Evolutionary conservation across 768 basidiomycete genomes (phyloP).

Genomic region (Heimioporus sp.): DNA sequence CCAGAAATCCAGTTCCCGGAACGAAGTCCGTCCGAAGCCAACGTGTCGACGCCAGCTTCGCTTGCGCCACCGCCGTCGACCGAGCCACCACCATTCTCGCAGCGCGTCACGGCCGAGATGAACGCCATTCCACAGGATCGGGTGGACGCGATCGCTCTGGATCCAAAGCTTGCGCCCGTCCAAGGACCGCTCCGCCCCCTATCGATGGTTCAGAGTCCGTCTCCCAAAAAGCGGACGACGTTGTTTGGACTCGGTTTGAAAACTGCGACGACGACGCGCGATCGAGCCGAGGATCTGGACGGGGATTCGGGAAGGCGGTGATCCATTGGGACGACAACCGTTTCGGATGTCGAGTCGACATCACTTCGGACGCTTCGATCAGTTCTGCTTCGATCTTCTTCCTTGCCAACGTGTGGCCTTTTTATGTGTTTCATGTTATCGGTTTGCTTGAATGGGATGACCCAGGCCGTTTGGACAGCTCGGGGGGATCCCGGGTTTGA

Average conservation of each 20-base stretch:
- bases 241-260: slow-evolving; percentile 23
- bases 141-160: slow-evolving; percentile 23
- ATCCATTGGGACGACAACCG: neutral
- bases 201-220: slow-evolving; percentile 19
- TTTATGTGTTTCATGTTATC: slow-evolving; percentile 16
- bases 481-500: too few species aligned
- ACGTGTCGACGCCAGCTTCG: neutral
- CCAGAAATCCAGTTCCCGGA: neutral
- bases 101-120: slow-evolving; percentile 14
- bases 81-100: slow-evolving; percentile 5
- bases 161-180: slow-evolving; percentile 33
- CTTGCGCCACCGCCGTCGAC: neutral
- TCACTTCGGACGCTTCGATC: neutral
- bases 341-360: neutral
- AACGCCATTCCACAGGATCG: slow-evolving; percentile 21
- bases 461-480: neutral
- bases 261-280: neutral
- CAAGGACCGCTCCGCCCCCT: slow-evolving; percentile 31
- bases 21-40: neutral
- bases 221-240: slow-evolving; percentile 13
- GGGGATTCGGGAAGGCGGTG: slow-evolving; percentile 2
- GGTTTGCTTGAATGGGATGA: neutral
- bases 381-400: neutral
- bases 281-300: neutral
- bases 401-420: neutral